Percentiles rank a stretch among this genome's conserved stretches.
phyloP scores from a whole-genome alignment of 352 stramenopile genomes.

The Pythium coloratum region DNA sequence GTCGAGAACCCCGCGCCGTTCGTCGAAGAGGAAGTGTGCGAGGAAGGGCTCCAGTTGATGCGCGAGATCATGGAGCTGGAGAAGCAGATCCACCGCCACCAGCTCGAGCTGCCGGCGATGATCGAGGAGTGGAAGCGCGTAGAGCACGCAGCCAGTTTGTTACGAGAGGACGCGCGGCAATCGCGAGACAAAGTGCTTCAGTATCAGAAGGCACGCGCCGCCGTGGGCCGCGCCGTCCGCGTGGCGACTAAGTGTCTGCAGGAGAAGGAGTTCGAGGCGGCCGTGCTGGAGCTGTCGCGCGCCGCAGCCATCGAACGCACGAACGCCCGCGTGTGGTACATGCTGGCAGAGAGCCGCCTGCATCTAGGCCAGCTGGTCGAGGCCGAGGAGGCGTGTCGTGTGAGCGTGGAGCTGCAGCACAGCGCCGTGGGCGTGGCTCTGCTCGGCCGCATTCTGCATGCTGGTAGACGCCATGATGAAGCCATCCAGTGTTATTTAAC shows the following conservation, averaged over 20 bases:
- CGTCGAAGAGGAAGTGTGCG: constrained; percentile 12
- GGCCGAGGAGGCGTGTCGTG: constrained; percentile 30
- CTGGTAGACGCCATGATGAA: constrained; percentile 25
- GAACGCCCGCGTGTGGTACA: constrained; percentile 33
- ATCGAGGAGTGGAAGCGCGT: constrained; percentile 29
- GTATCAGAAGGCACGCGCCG: constrained; percentile 24
- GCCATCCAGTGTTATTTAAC: constrained; percentile 37
- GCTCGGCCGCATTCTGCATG: constrained; percentile 27
- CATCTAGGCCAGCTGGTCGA: constrained; percentile 25
- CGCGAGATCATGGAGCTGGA: constrained; percentile 34
- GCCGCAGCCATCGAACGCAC: constrained; percentile 28
- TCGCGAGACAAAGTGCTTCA: constrained; percentile 27
- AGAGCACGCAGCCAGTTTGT: constrained; percentile 17
- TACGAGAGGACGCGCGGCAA: constrained; percentile 13
- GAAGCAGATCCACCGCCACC: constrained; percentile 26
- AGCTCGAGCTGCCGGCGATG: constrained; percentile 27
- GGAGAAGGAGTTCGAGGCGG: constrained; percentile 28
- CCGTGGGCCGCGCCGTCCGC: constrained; percentile 24
- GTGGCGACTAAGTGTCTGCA: constrained; percentile 15
- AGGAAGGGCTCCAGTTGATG: constrained; percentile 25
- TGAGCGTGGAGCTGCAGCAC: constrained; percentile 29
- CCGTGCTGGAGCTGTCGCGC: constrained; percentile 28
- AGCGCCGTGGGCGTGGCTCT: constrained; percentile 23
- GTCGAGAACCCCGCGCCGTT: constrained; percentile 10
- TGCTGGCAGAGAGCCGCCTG: constrained; percentile 30